Percentiles rank a stretch among this genome's conserved stretches.
Evolutionary conservation across 192 early-diverging fungal genomes (phyloP).

Genomic region (Backusella parvicylindrica): DNA sequence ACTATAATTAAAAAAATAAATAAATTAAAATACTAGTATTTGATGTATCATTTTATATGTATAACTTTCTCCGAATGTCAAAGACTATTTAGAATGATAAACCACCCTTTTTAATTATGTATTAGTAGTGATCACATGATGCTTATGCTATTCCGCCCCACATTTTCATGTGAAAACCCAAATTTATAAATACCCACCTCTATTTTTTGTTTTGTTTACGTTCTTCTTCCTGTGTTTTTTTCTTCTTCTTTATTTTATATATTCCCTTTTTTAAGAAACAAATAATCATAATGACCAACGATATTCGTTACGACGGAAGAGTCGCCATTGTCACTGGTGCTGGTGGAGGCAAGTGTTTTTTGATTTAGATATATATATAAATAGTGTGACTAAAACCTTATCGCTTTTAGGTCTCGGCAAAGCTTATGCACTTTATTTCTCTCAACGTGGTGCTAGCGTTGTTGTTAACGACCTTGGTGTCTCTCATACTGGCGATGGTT

Average conservation of each 20-base stretch:
- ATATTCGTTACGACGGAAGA: conserved; percentile 73
- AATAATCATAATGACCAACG: conserved; percentile 24
- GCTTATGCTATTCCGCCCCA: not conserved
- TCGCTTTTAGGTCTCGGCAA: conserved; percentile 66
- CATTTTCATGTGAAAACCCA: conserved; percentile 14
- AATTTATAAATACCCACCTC: conserved; percentile 4
- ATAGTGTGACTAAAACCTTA: not conserved
- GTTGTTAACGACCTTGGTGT: conserved; percentile 96
- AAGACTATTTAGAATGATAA: not conserved
- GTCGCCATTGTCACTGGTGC: conserved; percentile 96
- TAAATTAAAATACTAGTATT: too few relatives aligned
- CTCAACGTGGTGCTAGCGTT: conserved; percentile 84
- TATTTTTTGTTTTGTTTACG: not conserved
- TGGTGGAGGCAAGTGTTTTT: conserved; percentile 73
- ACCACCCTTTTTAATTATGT: too few relatives aligned
- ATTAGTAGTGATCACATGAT: conserved; percentile 2
- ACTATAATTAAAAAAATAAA: too few relatives aligned
- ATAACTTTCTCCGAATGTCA: not conserved
- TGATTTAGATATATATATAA: not conserved
- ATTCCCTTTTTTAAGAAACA: not conserved
- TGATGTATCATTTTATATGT: too few relatives aligned
- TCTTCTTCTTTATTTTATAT: conserved; percentile 7
- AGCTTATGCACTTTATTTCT: conserved; percentile 92
- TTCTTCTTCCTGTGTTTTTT: conserved; percentile 1
- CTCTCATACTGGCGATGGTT: conserved; percentile 73